Conservation (phyloP, 1,284 basidiomycete genomes). For the Gomphus bonarii region DNA sequence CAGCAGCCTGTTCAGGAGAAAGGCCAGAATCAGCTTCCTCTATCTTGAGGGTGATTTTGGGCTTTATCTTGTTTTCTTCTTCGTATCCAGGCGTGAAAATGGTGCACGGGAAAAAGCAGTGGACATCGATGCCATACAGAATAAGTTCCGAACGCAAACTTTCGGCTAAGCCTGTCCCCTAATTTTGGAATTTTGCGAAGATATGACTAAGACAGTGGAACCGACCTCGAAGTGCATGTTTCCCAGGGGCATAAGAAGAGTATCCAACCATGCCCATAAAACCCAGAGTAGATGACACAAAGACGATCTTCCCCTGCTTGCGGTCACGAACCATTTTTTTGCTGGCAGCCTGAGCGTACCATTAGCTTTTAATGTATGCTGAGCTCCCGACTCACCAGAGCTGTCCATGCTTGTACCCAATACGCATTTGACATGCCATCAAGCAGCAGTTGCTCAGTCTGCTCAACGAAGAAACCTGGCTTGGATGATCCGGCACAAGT, state of each 20-base stretch:
- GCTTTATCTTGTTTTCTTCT: conserved; percentile 77
- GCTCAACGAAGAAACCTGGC: conserved; percentile 68
- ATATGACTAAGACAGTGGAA: conserved; percentile 18
- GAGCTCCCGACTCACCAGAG: conserved; percentile 43
- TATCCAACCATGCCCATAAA: conserved; percentile 82
- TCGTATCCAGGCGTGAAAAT: conserved; percentile 78
- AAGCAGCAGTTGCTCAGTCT: conserved; percentile 47
- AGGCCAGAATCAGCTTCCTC: conserved; percentile 69
- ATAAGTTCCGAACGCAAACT: conserved; percentile 74
- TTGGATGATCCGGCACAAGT: conserved; percentile 64
- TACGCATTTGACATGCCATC: conserved; percentile 54
- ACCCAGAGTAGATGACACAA: conserved; percentile 77
- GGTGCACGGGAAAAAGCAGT: conserved; percentile 82
- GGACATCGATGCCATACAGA: conserved; percentile 72
- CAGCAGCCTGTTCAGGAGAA: conserved; percentile 59
- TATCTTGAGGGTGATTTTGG: conserved; percentile 68
- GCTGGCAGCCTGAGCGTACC: conserved; percentile 44
- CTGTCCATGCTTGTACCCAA: conserved; percentile 71
- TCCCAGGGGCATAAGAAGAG: conserved; percentile 78
- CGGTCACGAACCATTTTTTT: conserved; percentile 59
- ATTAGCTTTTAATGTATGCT: not conserved
- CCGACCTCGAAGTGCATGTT: conserved; percentile 81
- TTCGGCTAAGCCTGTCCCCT: conserved; percentile 67
- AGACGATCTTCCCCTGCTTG: conserved; percentile 60
- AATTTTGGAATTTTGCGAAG: not conserved